phyloP scores from a whole-genome alignment of 2,329 filamentous ascomycete genomes.

The Botrytis pseudocinerea region DNA sequence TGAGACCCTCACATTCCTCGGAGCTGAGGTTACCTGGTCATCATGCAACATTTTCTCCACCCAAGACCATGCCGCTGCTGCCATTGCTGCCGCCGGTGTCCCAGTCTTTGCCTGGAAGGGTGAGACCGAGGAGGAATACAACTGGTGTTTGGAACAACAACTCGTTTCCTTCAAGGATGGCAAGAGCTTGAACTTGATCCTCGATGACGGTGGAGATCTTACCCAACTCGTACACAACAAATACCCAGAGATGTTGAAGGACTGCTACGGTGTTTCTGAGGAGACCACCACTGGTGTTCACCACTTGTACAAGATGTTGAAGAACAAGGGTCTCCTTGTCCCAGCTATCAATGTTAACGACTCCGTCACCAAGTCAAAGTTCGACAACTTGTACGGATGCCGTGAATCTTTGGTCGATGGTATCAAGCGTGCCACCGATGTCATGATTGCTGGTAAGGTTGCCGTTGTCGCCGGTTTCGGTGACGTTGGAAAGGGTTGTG shows the following conservation, averaged over 20 bases:
- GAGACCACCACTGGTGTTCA: conserved; percentile 99
- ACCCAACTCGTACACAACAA: conserved; percentile 95
- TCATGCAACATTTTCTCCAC: conserved; percentile 99
- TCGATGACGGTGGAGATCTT: conserved; percentile 97
- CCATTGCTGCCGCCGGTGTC: conserved; percentile 79
- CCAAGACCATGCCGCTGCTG: conserved; percentile 94
- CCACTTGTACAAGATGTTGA: conserved; percentile 98
- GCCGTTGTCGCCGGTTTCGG: conserved; percentile 96
- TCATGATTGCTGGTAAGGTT: conserved; percentile 99
- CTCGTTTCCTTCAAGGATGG: conserved; percentile 93
- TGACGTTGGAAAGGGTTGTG: conserved; percentile 99
- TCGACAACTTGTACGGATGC: conserved; percentile 99
- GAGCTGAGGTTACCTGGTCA: conserved; percentile 98
- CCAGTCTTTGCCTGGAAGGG: conserved; percentile 77
- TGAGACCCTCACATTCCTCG: conserved; percentile 91
- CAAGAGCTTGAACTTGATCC: conserved; percentile 97
- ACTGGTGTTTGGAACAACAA: conserved; percentile 99
- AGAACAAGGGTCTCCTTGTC: conserved; percentile 83
- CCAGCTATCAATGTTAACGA: conserved; percentile 99
- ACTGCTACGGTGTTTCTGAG: conserved; percentile 97
- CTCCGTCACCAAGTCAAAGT: conserved; percentile 99
- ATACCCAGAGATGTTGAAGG: conserved; percentile 97
- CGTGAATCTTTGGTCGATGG: conserved; percentile 97
- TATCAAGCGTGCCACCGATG: conserved; percentile 99
- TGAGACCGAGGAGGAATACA: conserved; percentile 99